phyloP scores from a whole-genome alignment of 352 stramenopile species.

The Phytophthora megakarya region DNA sequence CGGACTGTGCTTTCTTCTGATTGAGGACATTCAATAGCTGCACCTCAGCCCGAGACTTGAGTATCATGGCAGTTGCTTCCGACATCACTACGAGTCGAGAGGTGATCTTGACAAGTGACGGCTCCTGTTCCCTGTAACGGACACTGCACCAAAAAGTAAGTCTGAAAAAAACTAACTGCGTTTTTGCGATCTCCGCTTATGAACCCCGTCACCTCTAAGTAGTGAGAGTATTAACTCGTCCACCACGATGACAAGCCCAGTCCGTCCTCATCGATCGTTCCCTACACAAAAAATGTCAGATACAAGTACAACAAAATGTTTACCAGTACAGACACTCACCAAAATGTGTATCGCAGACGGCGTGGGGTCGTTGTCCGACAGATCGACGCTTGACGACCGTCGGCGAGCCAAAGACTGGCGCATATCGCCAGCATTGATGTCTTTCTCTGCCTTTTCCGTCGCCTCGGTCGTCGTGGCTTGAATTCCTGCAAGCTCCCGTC shows the following conservation, averaged over 20 bases:
- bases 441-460: constrained; percentile 63
- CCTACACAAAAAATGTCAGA: constrained; percentile 37
- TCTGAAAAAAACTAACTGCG: constrained; percentile 10
- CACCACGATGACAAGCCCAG: constrained; percentile 86
- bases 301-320: not conserved
- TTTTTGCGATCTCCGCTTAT: constrained; percentile 29
- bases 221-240: constrained; percentile 42
- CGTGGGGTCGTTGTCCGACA: constrained; percentile 83
- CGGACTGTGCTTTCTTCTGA: constrained; percentile 49
- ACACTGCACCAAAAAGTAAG: constrained; percentile 14
- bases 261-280: constrained; percentile 88
- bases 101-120: constrained; percentile 1
- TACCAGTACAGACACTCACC: constrained; percentile 34
- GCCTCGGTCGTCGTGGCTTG: constrained; percentile 85
- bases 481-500: too few species aligned
- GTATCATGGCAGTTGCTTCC: constrained; percentile 30
- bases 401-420: constrained; percentile 70
- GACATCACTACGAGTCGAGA: constrained; percentile 7
- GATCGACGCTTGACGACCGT: constrained; percentile 83
- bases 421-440: constrained; percentile 63
- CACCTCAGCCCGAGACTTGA: constrained; percentile 60
- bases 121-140: constrained; percentile 28
- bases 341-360: constrained; percentile 86
- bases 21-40: constrained; percentile 55
- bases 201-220: not conserved